Conservation (phyloP, 805 yeast species). For the Candida glaebosa region DNA sequence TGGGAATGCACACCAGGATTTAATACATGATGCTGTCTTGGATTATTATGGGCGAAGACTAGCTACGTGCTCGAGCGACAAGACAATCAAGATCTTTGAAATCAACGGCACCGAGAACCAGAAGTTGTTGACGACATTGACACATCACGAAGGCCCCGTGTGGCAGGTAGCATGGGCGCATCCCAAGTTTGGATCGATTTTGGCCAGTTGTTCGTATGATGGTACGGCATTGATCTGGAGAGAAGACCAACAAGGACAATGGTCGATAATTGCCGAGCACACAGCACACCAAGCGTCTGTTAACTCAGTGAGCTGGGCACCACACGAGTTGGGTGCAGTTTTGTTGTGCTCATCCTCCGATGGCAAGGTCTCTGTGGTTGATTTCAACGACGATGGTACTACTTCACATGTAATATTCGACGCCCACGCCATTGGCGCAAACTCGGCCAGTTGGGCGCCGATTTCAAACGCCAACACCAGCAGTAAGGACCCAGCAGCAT, state of each 20-base stretch:
- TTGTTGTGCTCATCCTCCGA: constrained; percentile 89
- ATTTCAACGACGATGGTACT: constrained; percentile 86
- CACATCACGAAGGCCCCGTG: constrained; percentile 97
- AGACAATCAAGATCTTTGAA: constrained; percentile 91
- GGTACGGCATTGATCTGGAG: constrained; percentile 95
- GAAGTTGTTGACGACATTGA: constrained; percentile 75
- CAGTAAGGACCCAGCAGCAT: constrained; percentile 22
- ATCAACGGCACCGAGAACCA: constrained; percentile 79
- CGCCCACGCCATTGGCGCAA: constrained; percentile 93
- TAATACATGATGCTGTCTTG: constrained; percentile 94
- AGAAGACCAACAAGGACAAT: constrained; percentile 71
- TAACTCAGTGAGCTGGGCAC: constrained; percentile 94
- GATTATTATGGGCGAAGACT: constrained; percentile 95
- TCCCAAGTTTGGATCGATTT: constrained; percentile 92
- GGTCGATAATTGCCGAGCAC: constrained; percentile 87
- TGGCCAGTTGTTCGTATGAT: constrained; percentile 94
- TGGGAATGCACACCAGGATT: constrained; percentile 86
- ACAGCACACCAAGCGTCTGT: constrained; percentile 90
- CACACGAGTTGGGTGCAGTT: constrained; percentile 93
- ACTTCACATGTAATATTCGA: constrained; percentile 58
- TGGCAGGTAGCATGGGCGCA: constrained; percentile 99
- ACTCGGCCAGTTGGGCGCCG: constrained; percentile 95
- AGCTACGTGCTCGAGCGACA: constrained; percentile 96
- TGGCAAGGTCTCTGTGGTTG: constrained; percentile 87
- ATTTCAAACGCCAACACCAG: constrained; percentile 25